These are phyloP conservation scores for Chrysoporthe cubensis DNA, from an alignment of 2,329 filamentous ascomycete genomes.

Conservation along the genomic window DNA sequence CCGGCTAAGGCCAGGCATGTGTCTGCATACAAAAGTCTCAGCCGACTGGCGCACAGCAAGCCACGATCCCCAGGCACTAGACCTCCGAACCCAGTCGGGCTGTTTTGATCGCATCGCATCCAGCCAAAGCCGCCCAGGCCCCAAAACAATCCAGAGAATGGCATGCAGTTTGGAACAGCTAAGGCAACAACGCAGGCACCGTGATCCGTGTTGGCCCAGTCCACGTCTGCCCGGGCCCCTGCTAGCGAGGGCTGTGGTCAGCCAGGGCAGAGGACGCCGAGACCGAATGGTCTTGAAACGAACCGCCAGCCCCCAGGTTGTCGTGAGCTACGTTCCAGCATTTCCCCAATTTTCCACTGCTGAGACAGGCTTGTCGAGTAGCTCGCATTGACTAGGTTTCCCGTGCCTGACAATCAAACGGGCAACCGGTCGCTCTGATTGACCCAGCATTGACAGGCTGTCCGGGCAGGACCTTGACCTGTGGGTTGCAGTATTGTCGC, in stretches of 20 bases:
- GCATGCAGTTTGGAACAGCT: neutral
- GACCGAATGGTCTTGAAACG: slow-evolving; percentile 13
- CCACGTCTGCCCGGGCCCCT: neutral
- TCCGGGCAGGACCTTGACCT: neutral
- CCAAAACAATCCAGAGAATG: neutral
- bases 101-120: neutral
- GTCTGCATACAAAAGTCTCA: slow-evolving; percentile 2
- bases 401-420: slow-evolving; percentile 2
- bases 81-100: slow-evolving; percentile 9
- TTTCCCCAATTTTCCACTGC: neutral
- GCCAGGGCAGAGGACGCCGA: neutral
- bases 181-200: neutral
- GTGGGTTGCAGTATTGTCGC: slow-evolving; percentile 7
- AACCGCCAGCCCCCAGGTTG: slow-evolving; percentile 2
- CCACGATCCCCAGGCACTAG: slow-evolving; percentile 8
- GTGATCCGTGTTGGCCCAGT: neutral
- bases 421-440: neutral
- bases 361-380: slow-evolving; percentile 3
- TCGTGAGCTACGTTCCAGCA: neutral
- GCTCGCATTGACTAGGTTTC: slow-evolving; percentile 8
- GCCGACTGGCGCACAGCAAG: slow-evolving; percentile 16
- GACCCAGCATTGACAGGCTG: slow-evolving; percentile 8
- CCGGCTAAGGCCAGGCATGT: neutral
- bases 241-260: neutral
- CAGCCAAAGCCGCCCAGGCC: neutral